Conservation (phyloP, 106 monocot genomes). For the Amphibolis antarctica region DNA sequence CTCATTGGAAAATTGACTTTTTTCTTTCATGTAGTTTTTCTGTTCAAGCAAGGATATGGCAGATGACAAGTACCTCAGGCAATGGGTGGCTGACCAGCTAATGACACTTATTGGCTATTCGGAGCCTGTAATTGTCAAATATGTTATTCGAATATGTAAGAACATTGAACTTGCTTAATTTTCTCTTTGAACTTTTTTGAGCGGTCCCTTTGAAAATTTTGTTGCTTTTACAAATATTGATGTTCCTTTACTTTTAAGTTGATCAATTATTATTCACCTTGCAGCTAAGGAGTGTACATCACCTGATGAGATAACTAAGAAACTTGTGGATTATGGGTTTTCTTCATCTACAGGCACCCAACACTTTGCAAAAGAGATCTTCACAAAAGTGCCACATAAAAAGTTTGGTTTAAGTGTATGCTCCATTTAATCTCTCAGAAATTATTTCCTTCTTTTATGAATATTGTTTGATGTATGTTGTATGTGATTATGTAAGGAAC, state of each 20-base stretch:
- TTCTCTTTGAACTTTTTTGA: too few species aligned
- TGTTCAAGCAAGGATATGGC: slow-evolving; percentile 1
- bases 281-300: slow-evolving; percentile 74
- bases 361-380: slow-evolving; percentile 55
- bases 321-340: slow-evolving; percentile 51
- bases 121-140: slow-evolving; percentile 46
- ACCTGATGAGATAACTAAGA: slow-evolving; percentile 33
- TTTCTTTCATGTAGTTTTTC: too few species aligned
- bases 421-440: neutral
- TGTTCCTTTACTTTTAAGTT: neutral
- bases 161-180: neutral
- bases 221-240: neutral
- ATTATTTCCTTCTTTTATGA: neutral
- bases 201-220: neutral
- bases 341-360: slow-evolving; percentile 39
- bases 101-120: slow-evolving; percentile 78
- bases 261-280: neutral
- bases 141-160: slow-evolving; percentile 68
- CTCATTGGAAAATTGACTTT: too few species aligned
- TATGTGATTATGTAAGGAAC: too few species aligned
- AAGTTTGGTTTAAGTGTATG: slow-evolving; percentile 50
- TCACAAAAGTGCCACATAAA: slow-evolving; percentile 48
- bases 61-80: slow-evolving; percentile 30
- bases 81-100: slow-evolving; percentile 74
- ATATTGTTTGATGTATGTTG: neutral